Percentiles rank a stretch among this genome's conserved stretches.
phyloP scores from a whole-genome alignment of 495 filamentous ascomycete genomes.

The Chlorociboria aeruginascens region DNA sequence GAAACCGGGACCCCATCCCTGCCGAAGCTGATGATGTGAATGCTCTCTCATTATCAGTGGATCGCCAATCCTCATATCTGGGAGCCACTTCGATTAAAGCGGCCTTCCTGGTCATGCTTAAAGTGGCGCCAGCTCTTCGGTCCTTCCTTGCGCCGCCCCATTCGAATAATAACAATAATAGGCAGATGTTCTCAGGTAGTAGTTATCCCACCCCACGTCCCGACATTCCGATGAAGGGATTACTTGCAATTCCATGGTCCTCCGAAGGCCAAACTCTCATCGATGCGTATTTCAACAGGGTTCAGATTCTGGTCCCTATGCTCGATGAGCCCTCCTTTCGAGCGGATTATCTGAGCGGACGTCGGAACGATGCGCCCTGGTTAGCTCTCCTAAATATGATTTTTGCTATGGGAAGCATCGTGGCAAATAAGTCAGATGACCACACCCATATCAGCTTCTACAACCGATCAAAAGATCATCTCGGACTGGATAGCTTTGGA shows the following conservation, averaged over 20 bases:
- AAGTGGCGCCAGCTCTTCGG: constrained; percentile 52
- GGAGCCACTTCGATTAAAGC: constrained; percentile 77
- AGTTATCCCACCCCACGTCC: constrained; percentile 32
- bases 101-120: constrained; percentile 69
- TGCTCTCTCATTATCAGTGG: constrained; percentile 60
- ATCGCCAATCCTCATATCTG: constrained; percentile 63
- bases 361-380: constrained; percentile 60
- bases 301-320: constrained; percentile 67
- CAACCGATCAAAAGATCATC: constrained; percentile 53
- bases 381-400: constrained; percentile 70
- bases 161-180: constrained; percentile 26
- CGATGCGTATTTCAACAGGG: constrained; percentile 65
- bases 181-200: constrained; percentile 33
- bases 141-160: constrained; percentile 38
- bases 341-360: constrained; percentile 54
- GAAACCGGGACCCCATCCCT: constrained; percentile 45
- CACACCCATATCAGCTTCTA: constrained; percentile 64
- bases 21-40: constrained; percentile 74
- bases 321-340: constrained; percentile 66
- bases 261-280: constrained; percentile 52
- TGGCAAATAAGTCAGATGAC: constrained; percentile 56
- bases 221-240: constrained; percentile 28
- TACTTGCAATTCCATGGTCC: constrained; percentile 42
- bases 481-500: constrained; percentile 56
- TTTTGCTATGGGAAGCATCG: constrained; percentile 66